Evolutionary conservation across 257 asterid species (phyloP).

Genomic region (Solanum pinnatisectum): DNA sequence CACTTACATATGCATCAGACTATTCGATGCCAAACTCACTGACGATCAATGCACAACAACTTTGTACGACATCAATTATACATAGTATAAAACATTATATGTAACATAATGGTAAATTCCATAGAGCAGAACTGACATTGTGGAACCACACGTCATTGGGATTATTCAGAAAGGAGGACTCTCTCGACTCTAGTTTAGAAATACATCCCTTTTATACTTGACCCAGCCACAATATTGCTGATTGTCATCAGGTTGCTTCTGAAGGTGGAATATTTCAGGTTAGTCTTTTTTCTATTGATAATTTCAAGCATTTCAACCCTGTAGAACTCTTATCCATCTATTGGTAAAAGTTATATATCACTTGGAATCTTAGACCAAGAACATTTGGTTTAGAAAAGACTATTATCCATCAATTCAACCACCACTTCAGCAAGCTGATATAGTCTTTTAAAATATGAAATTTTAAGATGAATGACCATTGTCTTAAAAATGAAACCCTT

Average conservation of each 20-base stretch:
- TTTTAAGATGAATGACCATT: background rate
- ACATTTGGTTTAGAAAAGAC: background rate
- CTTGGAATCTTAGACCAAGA: background rate
- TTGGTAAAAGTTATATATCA: background rate
- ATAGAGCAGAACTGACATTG: background rate
- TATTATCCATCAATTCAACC: background rate
- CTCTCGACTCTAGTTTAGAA: background rate
- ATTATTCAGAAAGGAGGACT: background rate
- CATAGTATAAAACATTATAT: background rate
- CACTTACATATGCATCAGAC: background rate
- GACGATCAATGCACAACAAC: background rate
- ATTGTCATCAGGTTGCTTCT: background rate
- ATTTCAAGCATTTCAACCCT: background rate
- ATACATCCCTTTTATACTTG: background rate
- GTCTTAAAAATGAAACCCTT: slow-evolving; percentile 11
- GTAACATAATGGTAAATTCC: background rate
- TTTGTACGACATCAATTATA: background rate
- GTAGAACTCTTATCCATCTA: background rate
- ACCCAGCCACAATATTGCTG: background rate
- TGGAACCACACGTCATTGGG: background rate
- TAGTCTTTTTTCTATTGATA: background rate
- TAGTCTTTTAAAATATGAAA: background rate
- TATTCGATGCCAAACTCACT: background rate
- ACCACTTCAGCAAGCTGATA: background rate
- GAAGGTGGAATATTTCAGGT: background rate